These are phyloP conservation scores for Peronospora farinosa DNA, from an alignment of 352 stramenopile genomes.

Conservation along the genomic window DNA sequence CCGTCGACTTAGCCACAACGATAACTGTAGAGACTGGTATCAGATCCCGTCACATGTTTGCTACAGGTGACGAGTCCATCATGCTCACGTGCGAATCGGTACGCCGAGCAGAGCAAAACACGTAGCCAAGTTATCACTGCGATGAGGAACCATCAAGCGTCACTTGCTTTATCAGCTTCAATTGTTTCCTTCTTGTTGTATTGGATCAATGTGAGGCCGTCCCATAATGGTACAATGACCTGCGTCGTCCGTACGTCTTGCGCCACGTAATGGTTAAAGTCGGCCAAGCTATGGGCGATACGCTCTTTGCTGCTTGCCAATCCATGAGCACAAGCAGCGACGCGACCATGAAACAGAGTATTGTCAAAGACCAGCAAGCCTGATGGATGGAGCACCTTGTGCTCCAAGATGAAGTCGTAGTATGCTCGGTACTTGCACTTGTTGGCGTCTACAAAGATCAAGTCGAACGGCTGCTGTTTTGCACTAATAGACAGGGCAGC, in stretches of 20 bases:
- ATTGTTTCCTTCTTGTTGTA: background rate
- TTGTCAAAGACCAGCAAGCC: conserved; percentile 90
- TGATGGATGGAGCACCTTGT: conserved; percentile 59
- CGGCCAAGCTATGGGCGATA: conserved; percentile 59
- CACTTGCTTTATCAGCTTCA: background rate
- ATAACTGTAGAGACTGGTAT: conserved; percentile 13
- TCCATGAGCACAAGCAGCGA: conserved; percentile 57
- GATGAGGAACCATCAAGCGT: too few relatives aligned
- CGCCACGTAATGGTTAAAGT: conserved; percentile 85
- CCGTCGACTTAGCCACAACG: background rate
- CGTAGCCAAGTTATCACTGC: background rate
- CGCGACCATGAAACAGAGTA: conserved; percentile 89
- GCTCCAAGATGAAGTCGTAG: conserved; percentile 71
- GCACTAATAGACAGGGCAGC: conserved; percentile 5
- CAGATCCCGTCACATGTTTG: conserved; percentile 20
- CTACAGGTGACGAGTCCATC: conserved; percentile 27
- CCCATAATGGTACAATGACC: conserved; percentile 84
- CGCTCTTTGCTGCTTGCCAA: conserved; percentile 42
- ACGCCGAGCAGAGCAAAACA: conserved; percentile 3
- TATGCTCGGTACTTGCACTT: conserved; percentile 88
- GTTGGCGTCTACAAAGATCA: conserved; percentile 94
- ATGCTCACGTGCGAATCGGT: conserved; percentile 13
- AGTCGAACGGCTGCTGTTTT: conserved; percentile 63
- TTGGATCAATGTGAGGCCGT: conserved; percentile 79
- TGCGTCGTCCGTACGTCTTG: conserved; percentile 76